phyloP scores from a whole-genome alignment of 805 yeast species.

The Candida boidinii region DNA sequence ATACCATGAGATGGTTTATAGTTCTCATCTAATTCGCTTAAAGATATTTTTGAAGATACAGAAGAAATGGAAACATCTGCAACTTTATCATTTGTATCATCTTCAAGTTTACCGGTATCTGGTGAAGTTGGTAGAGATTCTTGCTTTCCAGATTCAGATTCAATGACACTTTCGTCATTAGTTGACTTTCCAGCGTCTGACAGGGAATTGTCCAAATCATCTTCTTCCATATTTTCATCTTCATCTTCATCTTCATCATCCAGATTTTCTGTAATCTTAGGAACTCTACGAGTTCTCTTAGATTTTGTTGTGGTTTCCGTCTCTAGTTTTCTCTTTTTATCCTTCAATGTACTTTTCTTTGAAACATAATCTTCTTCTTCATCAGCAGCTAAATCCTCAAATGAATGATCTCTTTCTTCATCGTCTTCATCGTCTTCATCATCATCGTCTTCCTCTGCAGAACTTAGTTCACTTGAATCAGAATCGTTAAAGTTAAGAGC shows the following conservation, averaged over 20 bases:
- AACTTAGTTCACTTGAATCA: conserved; percentile 22
- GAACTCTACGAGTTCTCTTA: too few relatives aligned
- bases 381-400: background rate
- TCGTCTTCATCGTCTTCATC: conserved; percentile 13
- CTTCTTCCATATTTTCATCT: conserved; percentile 6
- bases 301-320: background rate
- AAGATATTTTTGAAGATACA: too few relatives aligned
- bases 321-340: background rate
- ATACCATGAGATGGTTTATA: conserved; percentile 43
- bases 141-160: too few relatives aligned
- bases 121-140: too few relatives aligned
- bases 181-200: too few relatives aligned
- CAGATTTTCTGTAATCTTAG: too few relatives aligned
- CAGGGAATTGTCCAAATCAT: too few relatives aligned
- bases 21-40: conserved; percentile 18
- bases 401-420: conserved; percentile 18
- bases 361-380: conserved; percentile 1
- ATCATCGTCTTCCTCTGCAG: conserved; percentile 16
- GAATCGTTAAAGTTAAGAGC: conserved; percentile 39
- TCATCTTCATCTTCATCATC: conserved; percentile 15
- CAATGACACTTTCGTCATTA: too few relatives aligned
- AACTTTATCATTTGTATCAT: conserved; percentile 12
- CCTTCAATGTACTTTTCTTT: too few relatives aligned
- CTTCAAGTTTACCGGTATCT: conserved; percentile 17
- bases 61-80: conserved; percentile 13